Evolutionary conservation across 371 early-diverging fungal genomes (phyloP).

Genomic region (Mucor sp.): DNA sequence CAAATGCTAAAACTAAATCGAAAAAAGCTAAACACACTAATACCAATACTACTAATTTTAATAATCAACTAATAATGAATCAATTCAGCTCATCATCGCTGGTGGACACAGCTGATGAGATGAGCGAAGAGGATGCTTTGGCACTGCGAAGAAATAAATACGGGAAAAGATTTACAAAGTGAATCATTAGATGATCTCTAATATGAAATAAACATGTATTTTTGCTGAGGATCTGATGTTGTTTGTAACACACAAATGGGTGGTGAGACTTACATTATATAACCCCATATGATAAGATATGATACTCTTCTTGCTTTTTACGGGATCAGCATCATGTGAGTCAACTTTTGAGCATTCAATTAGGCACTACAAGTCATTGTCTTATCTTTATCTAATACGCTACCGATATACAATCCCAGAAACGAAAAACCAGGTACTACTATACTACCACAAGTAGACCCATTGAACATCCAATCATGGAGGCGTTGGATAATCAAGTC

Average conservation of each 20-base stretch:
- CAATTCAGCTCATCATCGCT: background rate
- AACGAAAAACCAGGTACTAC: background rate
- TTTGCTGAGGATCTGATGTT: background rate
- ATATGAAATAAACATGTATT: background rate
- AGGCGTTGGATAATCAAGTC: background rate
- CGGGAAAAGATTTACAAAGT: conserved; percentile 1
- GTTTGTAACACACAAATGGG: background rate
- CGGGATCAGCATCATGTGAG: conserved; percentile 1
- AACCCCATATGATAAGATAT: conserved; percentile 1
- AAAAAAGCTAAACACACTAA: background rate
- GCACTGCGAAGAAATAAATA: conserved; percentile 1
- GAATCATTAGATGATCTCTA: background rate
- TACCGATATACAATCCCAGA: background rate
- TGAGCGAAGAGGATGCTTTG: conserved; percentile 2
- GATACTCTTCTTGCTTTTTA: background rate
- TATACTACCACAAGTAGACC: background rate
- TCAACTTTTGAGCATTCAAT: background rate
- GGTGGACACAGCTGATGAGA: conserved; percentile 6
- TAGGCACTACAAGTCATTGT: background rate
- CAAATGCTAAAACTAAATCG: background rate
- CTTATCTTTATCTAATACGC: conserved; percentile 3
- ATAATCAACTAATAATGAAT: background rate
- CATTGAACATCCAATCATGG: background rate
- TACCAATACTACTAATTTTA: background rate
- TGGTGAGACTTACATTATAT: background rate